Base-by-base conservation (phyloP, 2,329 filamentous ascomycete species). In the Samsoniella hepiali region DNA sequence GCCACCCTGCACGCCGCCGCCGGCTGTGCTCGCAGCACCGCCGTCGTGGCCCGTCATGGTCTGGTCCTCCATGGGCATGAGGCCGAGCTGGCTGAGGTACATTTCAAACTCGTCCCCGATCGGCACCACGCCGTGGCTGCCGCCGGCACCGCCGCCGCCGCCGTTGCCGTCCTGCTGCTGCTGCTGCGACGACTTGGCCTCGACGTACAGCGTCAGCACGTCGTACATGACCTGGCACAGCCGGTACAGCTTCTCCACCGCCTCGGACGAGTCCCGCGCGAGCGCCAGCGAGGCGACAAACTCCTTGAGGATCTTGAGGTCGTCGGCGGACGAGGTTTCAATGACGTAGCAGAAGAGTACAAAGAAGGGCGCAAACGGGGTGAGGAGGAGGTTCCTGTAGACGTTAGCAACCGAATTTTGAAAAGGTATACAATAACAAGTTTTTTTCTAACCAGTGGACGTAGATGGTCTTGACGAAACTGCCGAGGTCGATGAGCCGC, bases 61-160 rank as follows among this genome's bases (percentile, higher is more conserved):
- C 9, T 72, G 69, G 57, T 77, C 74, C 32, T 73, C 75, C 5
- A 67, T 68, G 59, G 82, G 82, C 66, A 86, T 84, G 64, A 89
- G 79, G 0, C 87, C 87, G 17, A 90, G 78, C 29, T 87, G 86
- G 68, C 79, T 84, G 1, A 90, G 77, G 68, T 89, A 90, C 63
- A 84, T 82, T 67, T 89, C 85, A 65, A 90, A 88, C 68, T 87
- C 83, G 63, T 84, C 79, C 1, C 82, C 83, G 3, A 85, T 82
- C 6, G 80, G 79, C 3, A 74, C 75, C 69, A 83, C 77, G 56
- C 57, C 57, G 44, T 50, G 45, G 32, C 44, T 15, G 34, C 45
- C 34, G n/a, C 27, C n/a, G n/a, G 8, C 32, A n/a, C 32, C 32
- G 31, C 40, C 29, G 29, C 75, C 75, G 22, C 1, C n/a, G n/a